Evolutionary conservation across 495 filamentous ascomycete genomes (phyloP).

Genomic region (Penicillium chermesinum): DNA sequence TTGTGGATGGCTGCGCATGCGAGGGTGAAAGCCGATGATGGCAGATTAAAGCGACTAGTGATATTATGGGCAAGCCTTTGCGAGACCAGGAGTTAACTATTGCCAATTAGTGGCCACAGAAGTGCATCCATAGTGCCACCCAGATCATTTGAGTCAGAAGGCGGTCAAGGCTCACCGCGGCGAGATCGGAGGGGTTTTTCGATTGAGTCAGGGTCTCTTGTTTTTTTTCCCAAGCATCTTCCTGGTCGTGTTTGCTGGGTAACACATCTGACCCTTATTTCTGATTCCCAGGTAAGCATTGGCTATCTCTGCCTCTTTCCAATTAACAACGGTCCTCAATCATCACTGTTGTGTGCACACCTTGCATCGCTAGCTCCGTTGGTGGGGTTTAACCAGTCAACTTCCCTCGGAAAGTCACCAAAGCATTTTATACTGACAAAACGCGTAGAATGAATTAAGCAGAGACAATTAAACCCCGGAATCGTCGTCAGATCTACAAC

Average conservation of each 20-base stretch:
- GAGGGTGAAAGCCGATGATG: neutral
- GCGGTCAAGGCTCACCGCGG: conserved; percentile 24
- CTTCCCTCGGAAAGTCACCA: conserved; percentile 4
- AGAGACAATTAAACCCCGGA: conserved; percentile 8
- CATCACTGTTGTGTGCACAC: conserved; percentile 6
- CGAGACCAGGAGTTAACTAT: too few relatives aligned
- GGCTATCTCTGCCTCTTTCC: neutral
- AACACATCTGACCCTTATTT: conserved; percentile 11
- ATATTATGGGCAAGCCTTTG: too few relatives aligned
- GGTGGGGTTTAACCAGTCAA: conserved; percentile 16
- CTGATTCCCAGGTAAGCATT: conserved; percentile 16
- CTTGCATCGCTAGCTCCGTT: conserved; percentile 21
- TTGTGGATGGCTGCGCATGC: neutral
- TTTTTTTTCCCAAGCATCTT: conserved; percentile 13
- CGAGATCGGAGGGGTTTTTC: conserved; percentile 35
- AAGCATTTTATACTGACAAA: conserved; percentile 10
- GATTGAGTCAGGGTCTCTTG: conserved; percentile 23
- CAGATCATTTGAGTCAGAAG: conserved; percentile 15
- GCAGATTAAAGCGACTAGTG: neutral
- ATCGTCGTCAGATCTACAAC: conserved; percentile 1
- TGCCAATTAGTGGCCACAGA: too few relatives aligned
- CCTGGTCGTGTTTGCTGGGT: conserved; percentile 10
- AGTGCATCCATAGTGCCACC: too few relatives aligned
- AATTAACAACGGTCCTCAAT: conserved; percentile 1
- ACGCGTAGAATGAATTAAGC: conserved; percentile 34